Evolutionary conservation across 2,329 filamentous ascomycete species (phyloP).

Genomic region (Aureobasidium uvarum): DNA sequence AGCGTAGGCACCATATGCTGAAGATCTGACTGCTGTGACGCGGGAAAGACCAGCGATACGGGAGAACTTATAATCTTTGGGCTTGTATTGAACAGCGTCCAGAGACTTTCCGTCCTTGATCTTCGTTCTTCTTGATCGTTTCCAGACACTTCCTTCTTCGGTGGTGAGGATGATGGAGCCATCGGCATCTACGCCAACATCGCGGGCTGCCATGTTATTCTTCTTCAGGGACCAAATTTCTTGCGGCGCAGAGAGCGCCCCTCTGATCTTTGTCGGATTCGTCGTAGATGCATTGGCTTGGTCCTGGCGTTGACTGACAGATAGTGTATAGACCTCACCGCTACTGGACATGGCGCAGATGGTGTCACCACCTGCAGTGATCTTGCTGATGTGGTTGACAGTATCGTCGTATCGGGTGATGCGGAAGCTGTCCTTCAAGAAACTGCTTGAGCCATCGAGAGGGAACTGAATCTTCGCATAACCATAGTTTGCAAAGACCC

Average conservation of each 20-base stretch:
- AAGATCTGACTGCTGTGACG: slow-evolving; percentile 79
- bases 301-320: slow-evolving; percentile 62
- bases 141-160: slow-evolving; percentile 89
- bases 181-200: slow-evolving; percentile 86
- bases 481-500: slow-evolving; percentile 92
- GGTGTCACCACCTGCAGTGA: slow-evolving; percentile 84
- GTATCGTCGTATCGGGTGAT: slow-evolving; percentile 63
- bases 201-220: slow-evolving; percentile 76
- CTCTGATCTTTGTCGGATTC: slow-evolving; percentile 85
- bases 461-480: slow-evolving; percentile 90
- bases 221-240: slow-evolving; percentile 89
- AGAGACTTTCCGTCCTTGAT: slow-evolving; percentile 64
- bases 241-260: slow-evolving; percentile 72
- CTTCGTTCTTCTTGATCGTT: slow-evolving; percentile 76
- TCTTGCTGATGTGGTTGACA: slow-evolving; percentile 68
- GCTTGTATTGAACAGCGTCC: slow-evolving; percentile 56
- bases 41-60: slow-evolving; percentile 84
- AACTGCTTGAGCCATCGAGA: slow-evolving; percentile 68
- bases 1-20: slow-evolving; percentile 84
- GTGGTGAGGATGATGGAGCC: slow-evolving; percentile 95
- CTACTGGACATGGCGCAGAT: slow-evolving; percentile 82
- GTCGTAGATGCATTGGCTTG: slow-evolving; percentile 77
- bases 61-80: slow-evolving; percentile 93
- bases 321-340: slow-evolving; percentile 85
- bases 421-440: slow-evolving; percentile 63